Percentiles rank a stretch among this genome's conserved stretches.
These are phyloP conservation scores for Fraxinus baroniana DNA, from an alignment of 305 asterid species.

Conservation along the genomic window DNA sequence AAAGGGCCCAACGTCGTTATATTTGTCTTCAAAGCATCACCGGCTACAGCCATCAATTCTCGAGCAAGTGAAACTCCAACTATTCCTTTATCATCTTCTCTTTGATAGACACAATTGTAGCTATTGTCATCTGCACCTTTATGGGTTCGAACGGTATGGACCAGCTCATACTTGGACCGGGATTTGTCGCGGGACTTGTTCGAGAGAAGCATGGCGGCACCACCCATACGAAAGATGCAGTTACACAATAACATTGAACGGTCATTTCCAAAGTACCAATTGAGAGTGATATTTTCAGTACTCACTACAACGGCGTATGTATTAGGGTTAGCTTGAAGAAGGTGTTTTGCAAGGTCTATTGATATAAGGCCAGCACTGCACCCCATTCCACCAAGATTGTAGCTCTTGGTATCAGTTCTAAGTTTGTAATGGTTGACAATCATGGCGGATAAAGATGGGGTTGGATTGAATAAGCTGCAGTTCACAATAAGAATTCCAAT, in stretches of 20 bases:
- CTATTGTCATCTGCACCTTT: constrained; percentile 15
- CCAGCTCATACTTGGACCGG: not conserved
- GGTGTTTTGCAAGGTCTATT: constrained; percentile 1
- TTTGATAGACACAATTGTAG: constrained; percentile 14
- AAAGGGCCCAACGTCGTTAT: not conserved
- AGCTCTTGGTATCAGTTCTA: not conserved
- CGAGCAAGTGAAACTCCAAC: constrained; percentile 12
- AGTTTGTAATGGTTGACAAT: constrained; percentile 14
- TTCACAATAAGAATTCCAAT: constrained; percentile 6
- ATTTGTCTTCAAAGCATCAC: constrained; percentile 7
- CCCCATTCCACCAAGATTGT: constrained; percentile 11
- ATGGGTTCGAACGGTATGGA: constrained; percentile 9
- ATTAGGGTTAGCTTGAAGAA: not conserved
- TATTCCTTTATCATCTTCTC: constrained; percentile 5
- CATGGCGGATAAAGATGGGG: constrained; percentile 14
- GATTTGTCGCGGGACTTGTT: not conserved
- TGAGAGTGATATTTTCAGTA: not conserved
- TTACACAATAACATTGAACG: constrained; percentile 9
- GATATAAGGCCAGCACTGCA: constrained; percentile 16
- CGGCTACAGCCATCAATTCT: constrained; percentile 13
- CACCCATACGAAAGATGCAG: constrained; percentile 17
- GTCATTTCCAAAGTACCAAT: constrained; percentile 13
- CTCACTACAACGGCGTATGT: constrained; percentile 14
- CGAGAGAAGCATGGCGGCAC: constrained; percentile 8
- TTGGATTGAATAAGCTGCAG: constrained; percentile 17